Conservation (phyloP, 1,139 yeast genomes). For the Pichia sp. region DNA sequence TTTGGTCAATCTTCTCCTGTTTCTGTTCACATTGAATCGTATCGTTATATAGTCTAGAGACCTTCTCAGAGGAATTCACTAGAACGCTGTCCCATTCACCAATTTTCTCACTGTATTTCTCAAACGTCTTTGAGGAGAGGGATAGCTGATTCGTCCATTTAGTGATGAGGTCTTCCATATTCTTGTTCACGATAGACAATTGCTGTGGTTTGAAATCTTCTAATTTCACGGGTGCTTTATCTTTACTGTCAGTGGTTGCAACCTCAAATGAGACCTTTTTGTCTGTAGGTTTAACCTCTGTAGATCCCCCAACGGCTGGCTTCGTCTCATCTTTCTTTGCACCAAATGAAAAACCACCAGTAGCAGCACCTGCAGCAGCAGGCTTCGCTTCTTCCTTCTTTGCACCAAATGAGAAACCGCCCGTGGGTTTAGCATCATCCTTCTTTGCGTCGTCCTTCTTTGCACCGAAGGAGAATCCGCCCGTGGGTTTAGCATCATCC, state of each 20-base stretch:
- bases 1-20: constrained; percentile 82
- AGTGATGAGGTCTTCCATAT: constrained; percentile 84
- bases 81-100: constrained; percentile 81
- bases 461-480: not conserved
- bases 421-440: constrained; percentile 4
- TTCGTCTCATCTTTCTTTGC: not conserved
- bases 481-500: constrained; percentile 5
- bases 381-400: not conserved
- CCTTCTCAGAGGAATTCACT: constrained; percentile 80
- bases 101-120: constrained; percentile 67
- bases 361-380: no score
- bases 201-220: constrained; percentile 58
- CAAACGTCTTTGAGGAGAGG: constrained; percentile 65
- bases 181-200: constrained; percentile 79
- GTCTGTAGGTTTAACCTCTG: constrained; percentile 15
- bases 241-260: constrained; percentile 3
- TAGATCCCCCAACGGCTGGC: constrained; percentile 6
- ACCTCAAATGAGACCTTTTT: constrained; percentile 10
- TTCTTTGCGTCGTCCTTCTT: not conserved
- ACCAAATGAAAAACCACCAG: constrained; percentile 1
- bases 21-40: constrained; percentile 79
- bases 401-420: constrained; percentile 1
- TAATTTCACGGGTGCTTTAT: constrained; percentile 28
- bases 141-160: constrained; percentile 90
- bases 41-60: constrained; percentile 69